Conservation (phyloP, 345 rosid genomes). For the Stellera chamaejasme region DNA sequence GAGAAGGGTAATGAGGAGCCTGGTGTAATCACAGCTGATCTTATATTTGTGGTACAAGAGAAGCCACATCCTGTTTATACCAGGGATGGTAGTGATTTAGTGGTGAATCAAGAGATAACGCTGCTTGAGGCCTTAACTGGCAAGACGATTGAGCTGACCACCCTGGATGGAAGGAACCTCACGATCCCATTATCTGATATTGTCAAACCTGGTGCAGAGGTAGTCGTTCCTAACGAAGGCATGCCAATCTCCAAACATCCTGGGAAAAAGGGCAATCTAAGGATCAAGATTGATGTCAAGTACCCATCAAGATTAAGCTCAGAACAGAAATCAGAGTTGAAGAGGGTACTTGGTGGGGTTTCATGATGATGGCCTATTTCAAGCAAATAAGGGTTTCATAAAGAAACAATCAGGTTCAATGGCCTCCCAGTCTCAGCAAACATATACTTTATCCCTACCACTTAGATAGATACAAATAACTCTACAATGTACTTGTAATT, state of each 20-base stretch:
- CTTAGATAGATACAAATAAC: too few relatives aligned
- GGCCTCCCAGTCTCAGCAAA: too few relatives aligned
- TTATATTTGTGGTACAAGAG: constrained; percentile 73
- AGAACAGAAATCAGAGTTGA: constrained; percentile 77
- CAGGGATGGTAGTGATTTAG: constrained; percentile 82
- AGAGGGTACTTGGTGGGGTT: constrained; percentile 65
- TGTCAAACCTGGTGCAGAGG: constrained; percentile 69
- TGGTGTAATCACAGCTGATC: constrained; percentile 69
- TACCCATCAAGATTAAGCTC: constrained; percentile 72
- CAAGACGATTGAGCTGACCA: constrained; percentile 49
- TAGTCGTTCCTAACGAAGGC: constrained; percentile 76
- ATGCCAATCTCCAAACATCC: constrained; percentile 89
- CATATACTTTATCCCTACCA: too few relatives aligned
- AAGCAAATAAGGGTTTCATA: too few relatives aligned
- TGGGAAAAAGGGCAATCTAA: constrained; percentile 75
- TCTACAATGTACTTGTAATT: too few relatives aligned
- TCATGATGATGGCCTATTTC: constrained; percentile 16
- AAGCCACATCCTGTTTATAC: constrained; percentile 73
- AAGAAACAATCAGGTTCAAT: too few relatives aligned
- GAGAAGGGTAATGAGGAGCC: constrained; percentile 88
- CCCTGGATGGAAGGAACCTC: constrained; percentile 71
- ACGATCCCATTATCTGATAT: constrained; percentile 64
- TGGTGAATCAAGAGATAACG: constrained; percentile 59
- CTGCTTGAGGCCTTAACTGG: constrained; percentile 90
- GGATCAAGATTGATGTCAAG: constrained; percentile 67